Evolutionary conservation across 139 green algal species (phyloP), one percentile per base, ranked within the genome.

Genomic region (Pleodorina starrii): DNA sequence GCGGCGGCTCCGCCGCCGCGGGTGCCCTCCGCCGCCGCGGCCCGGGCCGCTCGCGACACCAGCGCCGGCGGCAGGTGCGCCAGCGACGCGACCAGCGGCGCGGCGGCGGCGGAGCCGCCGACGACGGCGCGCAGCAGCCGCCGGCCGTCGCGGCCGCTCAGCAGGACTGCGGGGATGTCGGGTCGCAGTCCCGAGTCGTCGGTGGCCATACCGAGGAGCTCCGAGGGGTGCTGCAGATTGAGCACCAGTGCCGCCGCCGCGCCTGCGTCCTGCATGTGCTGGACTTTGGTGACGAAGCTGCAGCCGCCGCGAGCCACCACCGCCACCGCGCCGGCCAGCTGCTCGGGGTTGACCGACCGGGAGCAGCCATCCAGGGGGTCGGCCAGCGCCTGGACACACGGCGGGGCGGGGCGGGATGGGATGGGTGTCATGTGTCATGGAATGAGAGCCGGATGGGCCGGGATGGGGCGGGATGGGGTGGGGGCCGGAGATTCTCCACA

Each of bases 281-380:
- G 69, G 27, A 51, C 92, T 78, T 97, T 97, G 10, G 92, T 59
- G 3, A 95, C 25, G 79, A 97, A 97, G 43, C 84, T 90, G 93
- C 95, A 97, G 35, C 79, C 17, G 57, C 95, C 95, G 4, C 95
- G 89, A 38, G 87, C 36, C 43, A 95, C 75, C 29, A 97, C 35
- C 19, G 88, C 91, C 6, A 97, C 76, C 14, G 79, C 74, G 29
- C 91, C 94, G 0, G 36, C 27, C 35, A 94, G 43, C 35, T 59
- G 23, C 10, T 27, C 46, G 4, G 79, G 50, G 40, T 92, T 93
- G 9, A 5, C 0, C 46, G 88, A 77, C 23, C 29, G 46, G 1
- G 0, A 23, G 77, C 94, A 96, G 9, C 77, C 94, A 44, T 95
- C 43, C 16, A 50, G 66, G 0, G 94, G 94, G 4, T 93, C 29